Evolutionary conservation across 192 early-diverging fungal species (phyloP).

Genomic region (Coemansia sp.): DNA sequence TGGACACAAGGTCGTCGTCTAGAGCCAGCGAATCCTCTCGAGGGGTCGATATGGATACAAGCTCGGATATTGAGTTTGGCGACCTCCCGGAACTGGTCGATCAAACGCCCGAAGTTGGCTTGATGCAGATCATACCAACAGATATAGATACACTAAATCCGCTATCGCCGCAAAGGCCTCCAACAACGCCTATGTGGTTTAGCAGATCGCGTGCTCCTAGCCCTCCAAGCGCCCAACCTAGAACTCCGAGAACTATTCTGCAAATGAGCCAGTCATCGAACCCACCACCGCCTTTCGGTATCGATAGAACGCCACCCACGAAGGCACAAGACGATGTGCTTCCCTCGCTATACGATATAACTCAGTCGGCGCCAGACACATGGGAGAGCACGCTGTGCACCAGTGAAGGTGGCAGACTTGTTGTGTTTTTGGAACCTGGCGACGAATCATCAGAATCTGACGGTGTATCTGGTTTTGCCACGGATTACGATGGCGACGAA

Average conservation of each 20-base stretch:
- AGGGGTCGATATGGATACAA: constrained; percentile 42
- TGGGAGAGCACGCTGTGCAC: constrained; percentile 16
- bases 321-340: not conserved
- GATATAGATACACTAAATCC: not conserved
- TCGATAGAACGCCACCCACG: not conserved
- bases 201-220: constrained; percentile 44
- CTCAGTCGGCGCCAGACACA: not conserved
- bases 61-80: constrained; percentile 32
- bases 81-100: not conserved
- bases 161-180: constrained; percentile 6
- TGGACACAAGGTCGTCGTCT: constrained; percentile 10
- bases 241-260: constrained; percentile 8
- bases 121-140: not conserved
- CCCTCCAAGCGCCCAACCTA: constrained; percentile 27
- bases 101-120: not conserved
- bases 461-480: constrained; percentile 12
- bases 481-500: constrained; percentile 4
- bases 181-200: constrained; percentile 13
- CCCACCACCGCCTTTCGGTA: not conserved
- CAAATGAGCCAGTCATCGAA: not conserved
- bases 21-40: constrained; percentile 7
- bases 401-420: constrained; percentile 19
- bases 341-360: not conserved
- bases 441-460: constrained; percentile 7
- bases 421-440: constrained; percentile 28